Conservation (phyloP, 768 basidiomycete species). For the Tylopilus rubrobrunneus region DNA sequence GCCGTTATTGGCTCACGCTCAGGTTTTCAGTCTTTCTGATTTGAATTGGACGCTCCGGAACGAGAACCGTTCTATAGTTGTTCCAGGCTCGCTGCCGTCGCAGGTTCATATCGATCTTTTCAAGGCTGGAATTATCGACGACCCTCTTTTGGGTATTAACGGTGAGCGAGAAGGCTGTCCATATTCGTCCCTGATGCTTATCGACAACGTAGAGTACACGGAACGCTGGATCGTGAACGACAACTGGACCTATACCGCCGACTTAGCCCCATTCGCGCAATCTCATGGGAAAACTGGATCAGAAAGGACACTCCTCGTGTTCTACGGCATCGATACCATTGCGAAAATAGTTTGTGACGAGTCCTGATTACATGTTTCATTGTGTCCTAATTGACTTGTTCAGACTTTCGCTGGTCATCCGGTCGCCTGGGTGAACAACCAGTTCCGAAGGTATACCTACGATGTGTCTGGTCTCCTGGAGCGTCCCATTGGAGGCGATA, state of each 20-base stretch:
- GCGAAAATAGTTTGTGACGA: slow-evolving; percentile 45
- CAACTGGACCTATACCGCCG: slow-evolving; percentile 58
- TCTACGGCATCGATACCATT: slow-evolving; percentile 56
- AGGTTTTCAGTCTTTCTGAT: slow-evolving; percentile 41
- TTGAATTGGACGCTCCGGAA: slow-evolving; percentile 53
- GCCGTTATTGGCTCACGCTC: slow-evolving; percentile 16
- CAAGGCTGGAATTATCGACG: slow-evolving; percentile 49
- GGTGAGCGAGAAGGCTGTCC: slow-evolving; percentile 31
- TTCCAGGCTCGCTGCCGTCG: slow-evolving; percentile 49
- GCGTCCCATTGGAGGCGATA: slow-evolving; percentile 30
- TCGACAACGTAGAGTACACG: slow-evolving; percentile 39
- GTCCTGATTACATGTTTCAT: neutral
- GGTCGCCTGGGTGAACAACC: slow-evolving; percentile 55
- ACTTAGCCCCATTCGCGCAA: slow-evolving; percentile 41
- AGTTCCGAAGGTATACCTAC: slow-evolving; percentile 52
- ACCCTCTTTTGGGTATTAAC: slow-evolving; percentile 51
- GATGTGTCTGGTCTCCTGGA: slow-evolving; percentile 45
- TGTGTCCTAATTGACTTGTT: neutral
- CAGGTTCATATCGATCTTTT: slow-evolving; percentile 53
- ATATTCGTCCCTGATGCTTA: neutral
- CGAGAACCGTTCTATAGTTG: slow-evolving; percentile 49
- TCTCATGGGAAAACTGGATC: slow-evolving; percentile 16
- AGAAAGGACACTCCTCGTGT: slow-evolving; percentile 42
- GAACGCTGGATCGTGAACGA: slow-evolving; percentile 54
- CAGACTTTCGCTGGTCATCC: slow-evolving; percentile 50